Evolutionary conservation across 345 rosid genomes (phyloP).

Genomic region (Melaleuca quinquenervia): DNA sequence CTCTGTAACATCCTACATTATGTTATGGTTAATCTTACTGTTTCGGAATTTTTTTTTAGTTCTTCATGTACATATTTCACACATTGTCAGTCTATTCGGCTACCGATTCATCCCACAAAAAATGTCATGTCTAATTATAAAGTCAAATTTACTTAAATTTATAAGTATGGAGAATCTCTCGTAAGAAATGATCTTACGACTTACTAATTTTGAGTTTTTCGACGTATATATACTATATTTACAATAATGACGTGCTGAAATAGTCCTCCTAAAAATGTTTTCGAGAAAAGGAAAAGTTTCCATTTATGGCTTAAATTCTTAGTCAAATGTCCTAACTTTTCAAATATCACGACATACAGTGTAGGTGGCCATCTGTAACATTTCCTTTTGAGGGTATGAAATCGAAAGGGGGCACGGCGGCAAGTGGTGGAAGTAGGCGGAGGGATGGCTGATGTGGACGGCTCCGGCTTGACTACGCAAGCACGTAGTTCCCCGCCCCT

Average conservation of each 20-base stretch:
- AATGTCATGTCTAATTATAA: neutral
- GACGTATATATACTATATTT: neutral
- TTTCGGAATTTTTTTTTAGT: no score
- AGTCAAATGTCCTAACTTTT: neutral
- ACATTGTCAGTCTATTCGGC: fast-evolving
- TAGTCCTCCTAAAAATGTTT: neutral
- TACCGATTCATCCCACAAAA: neutral
- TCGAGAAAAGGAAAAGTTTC: neutral
- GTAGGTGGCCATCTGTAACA: neutral
- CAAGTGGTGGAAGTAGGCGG: neutral
- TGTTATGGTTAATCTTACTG: no score
- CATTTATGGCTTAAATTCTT: neutral
- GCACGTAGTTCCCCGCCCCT: neutral
- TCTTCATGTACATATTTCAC: neutral
- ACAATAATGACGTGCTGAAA: neutral
- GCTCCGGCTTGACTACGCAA: neutral
- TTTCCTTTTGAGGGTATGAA: neutral
- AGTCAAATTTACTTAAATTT: neutral
- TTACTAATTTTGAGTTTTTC: neutral
- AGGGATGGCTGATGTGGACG: neutral
- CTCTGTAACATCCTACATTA: no score
- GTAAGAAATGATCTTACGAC: neutral
- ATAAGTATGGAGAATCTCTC: neutral
- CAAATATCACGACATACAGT: neutral
- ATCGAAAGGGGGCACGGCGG: neutral